Conservation (phyloP, 257 asterid genomes). For the Nicotiana undulata region DNA sequence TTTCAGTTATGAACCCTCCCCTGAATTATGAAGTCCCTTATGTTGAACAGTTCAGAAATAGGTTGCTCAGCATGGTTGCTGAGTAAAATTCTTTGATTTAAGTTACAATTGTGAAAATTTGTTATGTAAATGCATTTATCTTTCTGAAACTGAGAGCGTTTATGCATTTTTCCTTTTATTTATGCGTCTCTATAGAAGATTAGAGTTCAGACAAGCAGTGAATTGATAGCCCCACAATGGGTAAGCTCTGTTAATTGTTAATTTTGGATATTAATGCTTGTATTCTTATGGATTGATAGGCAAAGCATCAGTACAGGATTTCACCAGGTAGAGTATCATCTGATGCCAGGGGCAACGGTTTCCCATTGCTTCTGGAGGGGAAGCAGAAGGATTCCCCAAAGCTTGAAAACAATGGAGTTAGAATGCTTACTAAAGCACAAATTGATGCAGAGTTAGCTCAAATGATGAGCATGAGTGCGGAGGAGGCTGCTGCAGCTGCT, state of each 20-base stretch:
- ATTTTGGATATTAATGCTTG: background rate
- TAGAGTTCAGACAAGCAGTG: background rate
- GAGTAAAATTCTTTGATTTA: background rate
- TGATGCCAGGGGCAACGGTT: conserved; percentile 21
- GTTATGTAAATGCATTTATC: background rate
- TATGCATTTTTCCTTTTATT: background rate
- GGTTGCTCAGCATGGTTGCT: background rate
- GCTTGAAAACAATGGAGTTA: conserved; percentile 24
- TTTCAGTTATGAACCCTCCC: background rate
- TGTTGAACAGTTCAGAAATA: background rate
- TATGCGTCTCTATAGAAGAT: background rate
- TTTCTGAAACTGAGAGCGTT: background rate
- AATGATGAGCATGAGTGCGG: conserved; percentile 66
- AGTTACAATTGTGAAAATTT: background rate
- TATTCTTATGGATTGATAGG: conserved; percentile 44
- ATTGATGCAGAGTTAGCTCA: conserved; percentile 72
- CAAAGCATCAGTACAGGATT: conserved; percentile 68
- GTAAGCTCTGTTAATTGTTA: background rate
- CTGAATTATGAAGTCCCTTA: background rate
- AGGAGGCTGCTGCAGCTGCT: conserved; percentile 75
- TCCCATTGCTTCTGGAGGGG: conserved; percentile 16
- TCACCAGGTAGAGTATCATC: conserved; percentile 50
- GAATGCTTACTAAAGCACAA: conserved; percentile 47
- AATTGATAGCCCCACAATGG: background rate
- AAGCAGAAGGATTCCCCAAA: conserved; percentile 17